Evolutionary conservation across 371 early-diverging fungal species (phyloP).

Genomic region (Thermomucor indicae-seudaticae): DNA sequence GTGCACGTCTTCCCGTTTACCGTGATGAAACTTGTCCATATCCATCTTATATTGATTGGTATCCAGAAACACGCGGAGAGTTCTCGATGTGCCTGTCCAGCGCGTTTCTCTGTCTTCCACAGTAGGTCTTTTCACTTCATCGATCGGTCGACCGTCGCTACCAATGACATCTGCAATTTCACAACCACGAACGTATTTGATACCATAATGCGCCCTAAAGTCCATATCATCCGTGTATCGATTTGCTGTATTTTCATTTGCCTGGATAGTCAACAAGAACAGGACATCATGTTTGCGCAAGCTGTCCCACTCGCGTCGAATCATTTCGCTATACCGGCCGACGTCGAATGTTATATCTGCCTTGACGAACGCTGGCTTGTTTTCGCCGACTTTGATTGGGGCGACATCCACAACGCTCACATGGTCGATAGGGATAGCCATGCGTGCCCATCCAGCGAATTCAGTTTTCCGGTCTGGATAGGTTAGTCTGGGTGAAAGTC

Average conservation of each 20-base stretch:
- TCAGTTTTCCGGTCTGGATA: slow-evolving; percentile 58
- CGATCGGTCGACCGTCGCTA: slow-evolving; percentile 62
- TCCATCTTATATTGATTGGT: slow-evolving; percentile 75
- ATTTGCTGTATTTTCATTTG: slow-evolving; percentile 44
- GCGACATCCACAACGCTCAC: slow-evolving; percentile 71
- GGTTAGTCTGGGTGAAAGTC: slow-evolving; percentile 68
- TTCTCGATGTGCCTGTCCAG: slow-evolving; percentile 54
- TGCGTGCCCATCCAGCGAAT: slow-evolving; percentile 92
- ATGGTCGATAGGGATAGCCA: slow-evolving; percentile 72
- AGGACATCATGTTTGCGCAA: slow-evolving; percentile 56
- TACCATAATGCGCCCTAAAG: slow-evolving; percentile 69
- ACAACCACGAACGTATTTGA: slow-evolving; percentile 82
- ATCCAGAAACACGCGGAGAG: slow-evolving; percentile 79
- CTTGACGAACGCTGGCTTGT: slow-evolving; percentile 66
- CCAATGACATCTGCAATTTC: slow-evolving; percentile 78
- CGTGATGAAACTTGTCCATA: slow-evolving; percentile 13
- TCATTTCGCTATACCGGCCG: slow-evolving; percentile 58
- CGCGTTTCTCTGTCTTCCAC: slow-evolving; percentile 32
- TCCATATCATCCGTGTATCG: slow-evolving; percentile 41
- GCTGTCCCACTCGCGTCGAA: slow-evolving; percentile 87
- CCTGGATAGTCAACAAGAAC: slow-evolving; percentile 10
- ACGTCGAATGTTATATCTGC: slow-evolving; percentile 74
- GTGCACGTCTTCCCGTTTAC: slow-evolving; percentile 59
- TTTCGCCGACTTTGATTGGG: slow-evolving; percentile 73
- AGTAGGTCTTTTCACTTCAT: slow-evolving; percentile 43